These are phyloP conservation scores for Selaginella moellendorffii DNA, from an alignment of 75 land plant genomes.

Conservation along the genomic window DNA sequence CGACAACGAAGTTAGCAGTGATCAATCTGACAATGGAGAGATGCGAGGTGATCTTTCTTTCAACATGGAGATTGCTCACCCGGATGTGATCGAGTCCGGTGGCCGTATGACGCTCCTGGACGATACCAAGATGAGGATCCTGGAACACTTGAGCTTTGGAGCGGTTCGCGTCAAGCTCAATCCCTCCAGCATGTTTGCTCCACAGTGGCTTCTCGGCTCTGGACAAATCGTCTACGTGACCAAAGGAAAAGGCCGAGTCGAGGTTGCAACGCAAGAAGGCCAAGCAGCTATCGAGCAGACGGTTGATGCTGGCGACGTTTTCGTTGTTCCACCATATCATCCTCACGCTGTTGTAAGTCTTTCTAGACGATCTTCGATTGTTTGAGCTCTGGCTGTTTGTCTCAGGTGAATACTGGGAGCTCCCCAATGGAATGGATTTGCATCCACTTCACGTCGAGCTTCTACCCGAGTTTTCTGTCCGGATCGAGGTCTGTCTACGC, in stretches of 20 bases:
- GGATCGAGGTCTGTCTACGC: neutral
- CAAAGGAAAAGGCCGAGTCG: neutral
- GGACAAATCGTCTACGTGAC: conserved; percentile 4
- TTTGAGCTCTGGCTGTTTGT: neutral
- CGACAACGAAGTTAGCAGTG: too few species aligned
- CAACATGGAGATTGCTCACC: neutral
- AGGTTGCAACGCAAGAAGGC: neutral
- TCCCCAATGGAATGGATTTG: conserved; percentile 2
- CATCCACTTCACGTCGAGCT: neutral
- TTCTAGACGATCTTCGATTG: neutral
- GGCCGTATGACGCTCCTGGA: conserved; percentile 3
- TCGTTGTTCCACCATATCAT: conserved; percentile 2
- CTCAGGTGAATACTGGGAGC: neutral
- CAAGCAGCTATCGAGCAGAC: neutral
- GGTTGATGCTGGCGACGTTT: neutral
- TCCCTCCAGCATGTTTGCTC: neutral
- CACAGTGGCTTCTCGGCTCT: neutral
- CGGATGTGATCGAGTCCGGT: neutral
- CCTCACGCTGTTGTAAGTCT: conserved; percentile 3
- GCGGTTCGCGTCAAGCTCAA: neutral
- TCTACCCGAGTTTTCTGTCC: neutral
- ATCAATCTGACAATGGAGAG: too few species aligned
- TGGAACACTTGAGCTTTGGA: neutral
- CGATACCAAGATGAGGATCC: neutral
- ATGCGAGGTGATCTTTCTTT: neutral